Evolutionary conservation across 2,329 filamentous ascomycete species (phyloP), one percentile per base, ranked within the genome.

Genomic region (Penicillium sp.): DNA sequence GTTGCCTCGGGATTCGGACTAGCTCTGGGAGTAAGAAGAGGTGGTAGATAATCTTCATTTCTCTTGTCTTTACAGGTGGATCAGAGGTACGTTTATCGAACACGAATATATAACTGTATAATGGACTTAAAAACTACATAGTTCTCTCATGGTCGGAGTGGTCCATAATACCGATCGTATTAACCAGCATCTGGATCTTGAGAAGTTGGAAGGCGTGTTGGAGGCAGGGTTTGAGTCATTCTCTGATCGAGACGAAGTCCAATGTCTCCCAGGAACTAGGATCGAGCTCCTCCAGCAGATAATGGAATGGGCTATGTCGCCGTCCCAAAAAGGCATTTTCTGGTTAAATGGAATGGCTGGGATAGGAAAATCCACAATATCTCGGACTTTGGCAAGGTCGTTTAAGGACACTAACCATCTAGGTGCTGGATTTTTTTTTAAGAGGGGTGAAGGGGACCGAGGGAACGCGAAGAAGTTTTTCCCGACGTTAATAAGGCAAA

Each of bases 401-500:
- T 50, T 69, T 29, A 53, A 56, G 13, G 53, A 64, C 2, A 56
- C 56, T 8, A 37, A 58, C 7, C 22, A 57, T 18, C 67, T 76
- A 40, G 69, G 67, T 20, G 72, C 73, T 1, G 76, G 67, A 53
- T 80, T 81, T 59, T 79, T 79, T 65, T 81, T 81, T 63, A 29
- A 29, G 9, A 9, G 26, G 26, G 26, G 26, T 29, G 26, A 29
- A 29, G 26, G 26, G 26, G 26, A 29, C 57, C 69, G 74, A 26
- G 70, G 72, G 2, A 69, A 67, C 42, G 68, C 71, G 1, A 43
- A 11, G 13, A 42, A 18, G 14, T 13, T 50, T 8, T 50, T 50
- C 2, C 37, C 39, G 11, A 50, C 76, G 0, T 64, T 70, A 13
- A n/a, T 40, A 10, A 48, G 14, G n/a, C 63, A 69, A 32, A 45